Evolutionary conservation across 2,329 filamentous ascomycete genomes (phyloP).

Genomic region (Fusarium sarcochroum): DNA sequence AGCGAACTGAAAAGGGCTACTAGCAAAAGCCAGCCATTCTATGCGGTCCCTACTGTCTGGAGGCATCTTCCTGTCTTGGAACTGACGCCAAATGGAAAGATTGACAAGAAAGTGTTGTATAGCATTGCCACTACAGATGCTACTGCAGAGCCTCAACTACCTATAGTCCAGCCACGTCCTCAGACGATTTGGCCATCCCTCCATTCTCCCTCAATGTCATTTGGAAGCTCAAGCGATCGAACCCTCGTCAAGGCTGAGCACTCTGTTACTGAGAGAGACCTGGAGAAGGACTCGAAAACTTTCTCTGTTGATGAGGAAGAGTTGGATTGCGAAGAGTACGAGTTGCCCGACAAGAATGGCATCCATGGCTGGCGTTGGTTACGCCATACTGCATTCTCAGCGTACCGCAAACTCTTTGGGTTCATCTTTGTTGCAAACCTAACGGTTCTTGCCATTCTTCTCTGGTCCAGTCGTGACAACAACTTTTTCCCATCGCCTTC

Average conservation of each 20-base stretch:
- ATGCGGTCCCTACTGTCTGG: slow-evolving; percentile 32
- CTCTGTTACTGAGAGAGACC: neutral
- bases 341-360: slow-evolving; percentile 29
- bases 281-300: slow-evolving; percentile 19
- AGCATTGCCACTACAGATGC: slow-evolving; percentile 4
- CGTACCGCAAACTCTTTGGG: slow-evolving; percentile 36
- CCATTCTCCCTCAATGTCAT: neutral
- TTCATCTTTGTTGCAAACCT: slow-evolving; percentile 34
- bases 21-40: slow-evolving; percentile 25
- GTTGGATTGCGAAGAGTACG: slow-evolving; percentile 17
- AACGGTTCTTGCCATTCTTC: slow-evolving; percentile 17
- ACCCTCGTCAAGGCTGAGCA: slow-evolving; percentile 1
- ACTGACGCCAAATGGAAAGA: slow-evolving; percentile 35
- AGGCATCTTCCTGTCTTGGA: slow-evolving; percentile 21
- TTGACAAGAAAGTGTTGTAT: slow-evolving; percentile 25
- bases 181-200: slow-evolving; percentile 17
- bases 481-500: slow-evolving; percentile 25
- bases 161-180: neutral
- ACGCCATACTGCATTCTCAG: slow-evolving; percentile 29
- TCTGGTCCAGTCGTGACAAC: slow-evolving; percentile 15
- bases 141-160: neutral
- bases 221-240: slow-evolving; percentile 3
- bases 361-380: slow-evolving; percentile 39
- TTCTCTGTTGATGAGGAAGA: slow-evolving; percentile 5
- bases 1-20: slow-evolving; percentile 15